These are phyloP conservation scores for Citrus sinensis DNA, from an alignment of 345 rosid species.

Conservation along the genomic window DVS_A1.0 CM039162.1:29697001-29697500, in stretches of 20 bases:
- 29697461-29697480: conserved; percentile 40
- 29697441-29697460: conserved; percentile 62
- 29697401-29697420: conserved; percentile 52
- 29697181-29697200: conserved; percentile 46
- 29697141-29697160: conserved; percentile 17
- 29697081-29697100: conserved; percentile 38
- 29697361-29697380: conserved; percentile 54
- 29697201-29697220: conserved; percentile 45
- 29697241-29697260: conserved; percentile 34
- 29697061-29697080: conserved; percentile 26
- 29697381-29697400: conserved; percentile 65
- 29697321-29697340: conserved; percentile 54
- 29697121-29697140: conserved; percentile 27
- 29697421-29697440: conserved; percentile 66
- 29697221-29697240: conserved; percentile 46
- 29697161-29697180: conserved; percentile 13
- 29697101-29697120: conserved; percentile 1
- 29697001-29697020: conserved; percentile 53
- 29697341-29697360: conserved; percentile 39
- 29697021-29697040: conserved; percentile 48
- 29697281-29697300: conserved; percentile 53
- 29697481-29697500: conserved; percentile 52
- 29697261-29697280: conserved; percentile 53
- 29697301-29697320: conserved; percentile 52
- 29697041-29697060: conserved; percentile 51